A percentile compares a stretch with the other conserved stretches of the same genome.
Evolutionary conservation across 495 filamentous ascomycete species (phyloP).

Genomic region (Penicillium arizonense): DNA sequence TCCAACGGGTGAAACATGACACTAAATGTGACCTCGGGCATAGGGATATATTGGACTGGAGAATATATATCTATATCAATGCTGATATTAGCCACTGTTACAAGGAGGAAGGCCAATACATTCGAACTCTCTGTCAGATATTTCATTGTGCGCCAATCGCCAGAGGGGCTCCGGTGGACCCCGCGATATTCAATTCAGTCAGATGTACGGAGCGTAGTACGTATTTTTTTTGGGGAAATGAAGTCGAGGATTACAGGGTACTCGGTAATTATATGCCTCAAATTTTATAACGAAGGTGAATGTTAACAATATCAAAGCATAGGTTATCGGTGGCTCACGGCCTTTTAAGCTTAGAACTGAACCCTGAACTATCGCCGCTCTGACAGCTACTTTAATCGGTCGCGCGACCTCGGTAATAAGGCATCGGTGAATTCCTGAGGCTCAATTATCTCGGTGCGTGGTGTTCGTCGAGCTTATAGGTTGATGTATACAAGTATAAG

Average conservation of each 20-base stretch:
- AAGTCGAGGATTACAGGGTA: no score
- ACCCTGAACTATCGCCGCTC: slow-evolving; percentile 8
- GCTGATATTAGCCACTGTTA: neutral
- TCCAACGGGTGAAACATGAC: neutral
- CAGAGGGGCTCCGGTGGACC: slow-evolving; percentile 25
- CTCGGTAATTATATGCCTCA: no score
- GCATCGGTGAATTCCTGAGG: neutral
- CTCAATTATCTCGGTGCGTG: neutral
- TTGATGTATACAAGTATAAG: no score
- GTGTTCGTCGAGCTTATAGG: no score
- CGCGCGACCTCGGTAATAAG: neutral
- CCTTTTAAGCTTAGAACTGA: neutral
- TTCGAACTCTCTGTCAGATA: neutral
- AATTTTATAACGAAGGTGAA: neutral
- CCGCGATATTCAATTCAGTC: slow-evolving; percentile 9
- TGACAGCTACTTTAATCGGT: slow-evolving; percentile 2
- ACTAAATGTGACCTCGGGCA: slow-evolving; percentile 1
- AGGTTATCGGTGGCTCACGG: slow-evolving; percentile 5
- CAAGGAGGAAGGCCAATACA: neutral
- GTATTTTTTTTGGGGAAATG: no score
- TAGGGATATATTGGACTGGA: neutral
- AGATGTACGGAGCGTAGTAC: no score
- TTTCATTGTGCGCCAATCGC: slow-evolving; percentile 18
- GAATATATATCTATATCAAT: neutral
- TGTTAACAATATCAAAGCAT: neutral